phyloP scores from a whole-genome alignment of 2,329 filamentous ascomycete genomes.

The Rosellinia necatrix region DNA sequence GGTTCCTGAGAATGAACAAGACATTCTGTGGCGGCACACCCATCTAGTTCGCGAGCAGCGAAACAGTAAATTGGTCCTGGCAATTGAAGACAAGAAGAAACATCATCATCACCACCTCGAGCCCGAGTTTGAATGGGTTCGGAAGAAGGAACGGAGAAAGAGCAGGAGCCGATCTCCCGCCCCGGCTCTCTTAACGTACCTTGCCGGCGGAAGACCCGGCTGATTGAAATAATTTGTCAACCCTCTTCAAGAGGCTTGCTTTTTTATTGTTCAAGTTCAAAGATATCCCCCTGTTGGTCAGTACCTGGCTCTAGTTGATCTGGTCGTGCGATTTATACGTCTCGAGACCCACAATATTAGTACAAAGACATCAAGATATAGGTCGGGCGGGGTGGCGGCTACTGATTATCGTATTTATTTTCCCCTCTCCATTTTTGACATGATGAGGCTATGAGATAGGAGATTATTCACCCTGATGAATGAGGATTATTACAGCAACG shows the following conservation, averaged over 20 bases:
- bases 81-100: constrained; percentile 51
- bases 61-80: constrained; percentile 48
- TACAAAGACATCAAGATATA: constrained; percentile 10
- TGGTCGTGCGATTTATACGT: neutral
- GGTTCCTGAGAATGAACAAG: constrained; percentile 73
- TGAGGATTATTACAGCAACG: neutral
- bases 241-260: neutral
- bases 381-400: neutral
- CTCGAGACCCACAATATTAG: neutral
- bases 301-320: constrained; percentile 1
- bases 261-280: neutral
- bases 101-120: constrained; percentile 48
- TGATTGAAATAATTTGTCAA: neutral
- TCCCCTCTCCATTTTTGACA: constrained; percentile 11
- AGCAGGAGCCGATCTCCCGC: constrained; percentile 64
- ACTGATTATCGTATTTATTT: constrained; percentile 9
- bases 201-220: constrained; percentile 55
- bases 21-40: constrained; percentile 74
- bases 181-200: constrained; percentile 60
- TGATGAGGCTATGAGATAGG: constrained; percentile 14
- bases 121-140: constrained; percentile 59
- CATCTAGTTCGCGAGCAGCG: constrained; percentile 63
- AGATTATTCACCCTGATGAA: constrained; percentile 6
- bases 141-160: constrained; percentile 61
- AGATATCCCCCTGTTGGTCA: neutral